Evolutionary conservation across 495 filamentous ascomycete genomes (phyloP), one percentile per base, ranked within the genome.

Genomic region (Parmelia sp.): DNA sequence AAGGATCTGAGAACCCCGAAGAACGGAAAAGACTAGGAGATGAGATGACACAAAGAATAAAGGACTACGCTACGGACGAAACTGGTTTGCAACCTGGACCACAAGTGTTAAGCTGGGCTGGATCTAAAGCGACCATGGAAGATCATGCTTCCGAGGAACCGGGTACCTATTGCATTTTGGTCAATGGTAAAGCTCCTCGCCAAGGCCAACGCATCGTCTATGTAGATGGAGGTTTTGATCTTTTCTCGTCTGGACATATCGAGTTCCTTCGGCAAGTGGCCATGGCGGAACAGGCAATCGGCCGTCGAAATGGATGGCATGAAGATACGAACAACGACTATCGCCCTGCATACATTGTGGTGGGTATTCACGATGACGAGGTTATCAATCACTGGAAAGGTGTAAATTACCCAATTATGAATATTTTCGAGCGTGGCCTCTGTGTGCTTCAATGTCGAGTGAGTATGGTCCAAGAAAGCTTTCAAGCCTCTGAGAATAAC

Each of bases 321-420:
- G 82, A 82, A 9, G 77, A 86, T 59, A 62, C 72, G 23, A 86
- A 84, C 8, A 80, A 78, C 40, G 89, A 96, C 71, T 94, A 93
- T 72, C 80, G 83, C 0, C 90, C 91, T 0, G 86, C 85, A 23
- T 99, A 89, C 72, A 82, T 99, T 56, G 84, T 97, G 66, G 91
- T 89, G 9, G 94, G 94, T 33, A 86, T 99, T 35, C 95, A 99
- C 71, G 88, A 95, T 71, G 94, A 99, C 74, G 83, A 87, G 65
- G 91, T 93, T 49, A 94, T 99, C 72, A 97, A 97, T 74, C 74
- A 86, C 68, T 93, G 90, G 89, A 97, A 97, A 77, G 92, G 95
- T 14, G 78, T 96, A 67, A 99, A 99, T 75, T 97, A 97, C 73
- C 94, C 94, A 2, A 97, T 99, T 73, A 99, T 97, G 94, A 97